Percentiles rank a stretch among this genome's conserved stretches.
Conservation (phyloP, 768 basidiomycete genomes). For the Suillus tomentosus region DNA sequence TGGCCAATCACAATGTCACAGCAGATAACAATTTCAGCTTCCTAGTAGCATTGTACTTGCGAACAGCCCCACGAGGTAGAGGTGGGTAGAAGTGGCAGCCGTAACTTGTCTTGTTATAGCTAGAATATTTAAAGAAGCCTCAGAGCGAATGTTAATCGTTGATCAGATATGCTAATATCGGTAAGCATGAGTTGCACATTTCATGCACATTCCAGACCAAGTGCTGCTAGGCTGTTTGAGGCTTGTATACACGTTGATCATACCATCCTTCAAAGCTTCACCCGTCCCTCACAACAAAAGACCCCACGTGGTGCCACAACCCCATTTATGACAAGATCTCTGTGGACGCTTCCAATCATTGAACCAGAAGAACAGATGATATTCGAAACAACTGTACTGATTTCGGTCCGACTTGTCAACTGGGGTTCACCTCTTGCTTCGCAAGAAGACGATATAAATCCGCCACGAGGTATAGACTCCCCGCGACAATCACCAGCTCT, state of each 20-base stretch:
- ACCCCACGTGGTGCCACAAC: neutral
- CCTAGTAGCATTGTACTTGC: neutral
- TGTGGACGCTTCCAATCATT: neutral
- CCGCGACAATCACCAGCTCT: slow-evolving; percentile 73
- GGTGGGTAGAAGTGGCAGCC: neutral
- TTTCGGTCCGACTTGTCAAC: slow-evolving; percentile 6
- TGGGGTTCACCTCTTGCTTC: neutral
- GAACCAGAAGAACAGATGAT: neutral
- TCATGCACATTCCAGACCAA: neutral
- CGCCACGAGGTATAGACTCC: slow-evolving; percentile 93
- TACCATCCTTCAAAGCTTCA: neutral
- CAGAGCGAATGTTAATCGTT: neutral
- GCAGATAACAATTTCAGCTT: neutral
- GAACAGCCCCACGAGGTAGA: neutral
- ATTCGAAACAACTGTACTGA: neutral
- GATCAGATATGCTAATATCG: neutral
- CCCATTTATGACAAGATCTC: neutral
- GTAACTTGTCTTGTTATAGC: neutral
- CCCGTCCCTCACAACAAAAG: neutral
- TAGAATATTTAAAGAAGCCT: neutral
- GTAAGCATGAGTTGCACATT: neutral
- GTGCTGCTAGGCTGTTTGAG: neutral
- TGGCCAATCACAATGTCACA: neutral
- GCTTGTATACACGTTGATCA: neutral
- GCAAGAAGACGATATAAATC: slow-evolving; percentile 75